Evolutionary conservation across 352 stramenopile species (phyloP), one percentile per base, ranked within the genome.

Genomic region (Phytophthora hybrid): DNA sequence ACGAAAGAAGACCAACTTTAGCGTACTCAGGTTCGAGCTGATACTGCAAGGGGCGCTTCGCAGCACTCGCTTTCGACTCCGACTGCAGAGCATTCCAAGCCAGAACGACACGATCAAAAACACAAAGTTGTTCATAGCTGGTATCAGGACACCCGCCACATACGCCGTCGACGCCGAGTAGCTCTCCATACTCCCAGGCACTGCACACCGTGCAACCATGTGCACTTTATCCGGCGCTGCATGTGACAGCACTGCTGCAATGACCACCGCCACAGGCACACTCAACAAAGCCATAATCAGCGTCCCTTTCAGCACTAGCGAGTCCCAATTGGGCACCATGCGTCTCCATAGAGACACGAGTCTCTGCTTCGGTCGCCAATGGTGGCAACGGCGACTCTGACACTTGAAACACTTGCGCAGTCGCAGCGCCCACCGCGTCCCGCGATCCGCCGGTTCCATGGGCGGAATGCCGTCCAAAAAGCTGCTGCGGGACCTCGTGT

Each of bases 21-120:
- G 88, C 86, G 18, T 87, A 95, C 89, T 95, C 61, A 95, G 53
- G 39, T 91, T 95, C 7, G 82, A 82, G 41, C 81, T 91, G 59
- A 88, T 92, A 57, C 81, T 90, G 19, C 77, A 80, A 3, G 78
- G 80, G 3, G 81, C 81, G 46, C 86, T 93, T 4, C 78, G 77
- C 19, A 95, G 60, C 14, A 96, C 84, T 3, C 89, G 84, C 57
- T 91, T 92, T 14, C 88, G 84, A 52, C 85, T 93, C n/a, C 69
- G 80, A 61, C 87, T 94, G 80, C 89, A 96, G n/a, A 87, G 76
- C 37, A 96, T 69, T 1, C 80, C 88, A 51, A 95, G 80, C 84
- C 84, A 92, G 2, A 92, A 63, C 1, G 87, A 86, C 3, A 95
- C 79, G 21, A 93, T 53, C 2, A 93, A 67, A 49, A 95, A 78